Evolutionary conservation across 208 protist species (phyloP).

Genomic region (Crithidia brevicula): DNA sequence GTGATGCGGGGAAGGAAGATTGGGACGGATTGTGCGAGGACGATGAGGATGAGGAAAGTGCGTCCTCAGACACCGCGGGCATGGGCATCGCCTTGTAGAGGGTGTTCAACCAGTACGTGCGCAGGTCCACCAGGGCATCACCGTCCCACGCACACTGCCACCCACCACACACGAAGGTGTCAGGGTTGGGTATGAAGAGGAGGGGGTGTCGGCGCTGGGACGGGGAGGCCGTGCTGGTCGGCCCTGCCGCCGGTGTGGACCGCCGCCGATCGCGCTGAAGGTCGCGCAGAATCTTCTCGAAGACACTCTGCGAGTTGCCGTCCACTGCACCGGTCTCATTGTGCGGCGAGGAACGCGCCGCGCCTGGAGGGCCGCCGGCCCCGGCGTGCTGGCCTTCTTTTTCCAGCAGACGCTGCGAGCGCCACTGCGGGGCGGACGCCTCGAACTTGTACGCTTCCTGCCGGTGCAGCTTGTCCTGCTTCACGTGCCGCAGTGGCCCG

Average conservation of each 20-base stretch:
- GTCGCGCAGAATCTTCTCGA: conserved; percentile 17
- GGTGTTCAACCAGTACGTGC: conserved; percentile 47
- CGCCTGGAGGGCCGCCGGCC: too few species aligned
- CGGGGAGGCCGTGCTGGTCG: too few species aligned
- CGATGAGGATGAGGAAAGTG: conserved; percentile 7
- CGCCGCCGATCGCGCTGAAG: neutral
- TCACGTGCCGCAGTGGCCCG: conserved; percentile 14
- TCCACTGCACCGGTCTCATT: too few species aligned
- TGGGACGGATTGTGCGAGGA: conserved; percentile 2
- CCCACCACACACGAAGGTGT: conserved; percentile 65
- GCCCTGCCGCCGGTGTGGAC: too few species aligned
- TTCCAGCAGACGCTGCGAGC: conserved; percentile 32
- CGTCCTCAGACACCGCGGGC: conserved; percentile 10
- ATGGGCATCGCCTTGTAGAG: conserved; percentile 38
- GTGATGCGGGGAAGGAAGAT: conserved; percentile 4
- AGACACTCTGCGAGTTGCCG: conserved; percentile 9
- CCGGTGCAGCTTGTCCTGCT: conserved; percentile 15
- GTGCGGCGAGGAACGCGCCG: too few species aligned
- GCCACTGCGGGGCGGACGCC: conserved; percentile 27
- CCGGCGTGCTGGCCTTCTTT: neutral
- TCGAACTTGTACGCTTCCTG: too few species aligned
- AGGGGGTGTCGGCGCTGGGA: neutral
- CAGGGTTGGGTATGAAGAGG: conserved; percentile 75
- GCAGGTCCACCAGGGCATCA: conserved; percentile 61
- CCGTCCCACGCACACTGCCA: conserved; percentile 51